A percentile compares a stretch with the other conserved stretches of the same genome.
phyloP scores from a whole-genome alignment of 257 asterid genomes.

The Solanum pennellii region DNA sequence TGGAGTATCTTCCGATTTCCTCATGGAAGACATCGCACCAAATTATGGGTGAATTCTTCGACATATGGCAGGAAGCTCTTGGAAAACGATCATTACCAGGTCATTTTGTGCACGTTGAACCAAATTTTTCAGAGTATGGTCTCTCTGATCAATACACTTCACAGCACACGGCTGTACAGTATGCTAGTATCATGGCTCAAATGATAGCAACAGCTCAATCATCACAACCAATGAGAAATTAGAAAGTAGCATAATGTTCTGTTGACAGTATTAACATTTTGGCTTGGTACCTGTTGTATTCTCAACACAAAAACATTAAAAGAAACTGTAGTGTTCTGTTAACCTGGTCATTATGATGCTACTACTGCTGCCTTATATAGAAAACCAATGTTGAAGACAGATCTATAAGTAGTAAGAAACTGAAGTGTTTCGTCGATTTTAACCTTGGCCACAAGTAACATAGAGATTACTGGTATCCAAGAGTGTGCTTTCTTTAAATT shows the following conservation, averaged over 20 bases:
- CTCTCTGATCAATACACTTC: slow-evolving; percentile 59
- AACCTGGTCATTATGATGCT: not conserved
- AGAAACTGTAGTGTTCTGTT: not conserved
- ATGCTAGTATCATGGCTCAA: slow-evolving; percentile 77
- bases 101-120: slow-evolving; percentile 84
- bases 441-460: not conserved
- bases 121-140: slow-evolving; percentile 66
- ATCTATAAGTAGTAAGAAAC: not conserved
- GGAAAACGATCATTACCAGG: slow-evolving; percentile 78
- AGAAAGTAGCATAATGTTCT: slow-evolving; percentile 1
- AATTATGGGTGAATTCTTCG: slow-evolving; percentile 78
- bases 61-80: slow-evolving; percentile 79
- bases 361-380: not conserved
- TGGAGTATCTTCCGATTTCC: slow-evolving; percentile 83
- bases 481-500: not conserved
- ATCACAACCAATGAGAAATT: slow-evolving; percentile 56
- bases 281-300: not conserved
- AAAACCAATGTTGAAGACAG: not conserved
- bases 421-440: not conserved
- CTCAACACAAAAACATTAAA: not conserved
- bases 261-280: not conserved
- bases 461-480: not conserved
- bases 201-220: slow-evolving; percentile 74
- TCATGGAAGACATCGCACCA: slow-evolving; percentile 85
- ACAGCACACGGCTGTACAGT: slow-evolving; percentile 88